These are phyloP conservation scores for Phytophthora nicotianae DNA, from an alignment of 352 stramenopile genomes.

Conservation along the genomic window DNA sequence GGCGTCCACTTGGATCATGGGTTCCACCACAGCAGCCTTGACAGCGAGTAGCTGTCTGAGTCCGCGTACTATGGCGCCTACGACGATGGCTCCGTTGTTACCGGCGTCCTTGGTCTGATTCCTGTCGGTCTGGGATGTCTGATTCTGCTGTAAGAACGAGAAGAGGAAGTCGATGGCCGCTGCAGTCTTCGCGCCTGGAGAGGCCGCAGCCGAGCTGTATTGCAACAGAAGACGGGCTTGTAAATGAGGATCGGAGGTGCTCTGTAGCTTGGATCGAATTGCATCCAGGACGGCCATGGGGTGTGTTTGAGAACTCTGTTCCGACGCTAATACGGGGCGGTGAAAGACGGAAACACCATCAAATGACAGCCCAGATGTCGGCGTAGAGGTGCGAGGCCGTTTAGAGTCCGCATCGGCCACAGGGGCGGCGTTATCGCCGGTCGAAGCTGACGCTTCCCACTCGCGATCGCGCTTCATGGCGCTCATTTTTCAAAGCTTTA, in stretches of 20 bases:
- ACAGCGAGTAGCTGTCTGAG: constrained; percentile 60
- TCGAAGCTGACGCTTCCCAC: constrained; percentile 23
- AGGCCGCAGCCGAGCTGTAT: constrained; percentile 54
- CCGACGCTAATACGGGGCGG: constrained; percentile 5
- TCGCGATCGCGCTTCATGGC: constrained; percentile 28
- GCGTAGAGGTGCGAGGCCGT: constrained; percentile 24
- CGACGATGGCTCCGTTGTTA: constrained; percentile 55
- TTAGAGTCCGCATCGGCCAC: constrained; percentile 16
- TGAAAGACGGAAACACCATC: constrained; percentile 5
- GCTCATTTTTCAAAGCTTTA: constrained; percentile 21
- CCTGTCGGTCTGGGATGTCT: constrained; percentile 30
- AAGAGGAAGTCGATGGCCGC: constrained; percentile 83
- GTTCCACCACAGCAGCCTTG: constrained; percentile 68
- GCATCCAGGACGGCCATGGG: constrained; percentile 41
- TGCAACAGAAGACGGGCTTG: constrained; percentile 67
- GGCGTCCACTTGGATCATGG: constrained; percentile 82
- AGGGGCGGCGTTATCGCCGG: constrained; percentile 9
- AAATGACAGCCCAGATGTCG: constrained; percentile 7
- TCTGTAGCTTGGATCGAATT: constrained; percentile 46
- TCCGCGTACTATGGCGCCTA: constrained; percentile 69
- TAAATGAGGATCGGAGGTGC: constrained; percentile 57
- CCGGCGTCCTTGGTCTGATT: constrained; percentile 18
- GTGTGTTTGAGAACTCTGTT: constrained; percentile 14
- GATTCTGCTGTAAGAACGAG: constrained; percentile 74
- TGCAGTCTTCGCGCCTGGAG: constrained; percentile 51